Conservation (phyloP, 2,329 filamentous ascomycete genomes). For the Leptodontidium sp. region DNA sequence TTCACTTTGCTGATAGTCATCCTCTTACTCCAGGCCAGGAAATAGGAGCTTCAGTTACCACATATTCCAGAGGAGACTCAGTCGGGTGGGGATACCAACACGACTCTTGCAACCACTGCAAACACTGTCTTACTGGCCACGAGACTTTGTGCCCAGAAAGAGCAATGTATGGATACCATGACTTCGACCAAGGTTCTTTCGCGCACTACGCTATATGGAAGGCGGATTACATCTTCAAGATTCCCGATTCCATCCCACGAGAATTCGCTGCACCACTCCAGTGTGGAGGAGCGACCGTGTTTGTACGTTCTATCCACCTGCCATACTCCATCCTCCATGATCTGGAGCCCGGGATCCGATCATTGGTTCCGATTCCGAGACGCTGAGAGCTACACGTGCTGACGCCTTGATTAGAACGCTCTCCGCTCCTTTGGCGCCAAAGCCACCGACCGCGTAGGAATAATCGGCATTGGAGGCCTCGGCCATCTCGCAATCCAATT, state of each 20-base stretch:
- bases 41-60: slow-evolving; percentile 52
- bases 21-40: slow-evolving; percentile 34
- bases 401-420: slow-evolving; percentile 36
- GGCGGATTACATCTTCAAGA: slow-evolving; percentile 50
- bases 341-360: too few species aligned
- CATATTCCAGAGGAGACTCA: slow-evolving; percentile 53
- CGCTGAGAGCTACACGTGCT: too few species aligned
- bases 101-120: slow-evolving; percentile 53
- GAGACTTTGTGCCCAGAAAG: slow-evolving; percentile 54
- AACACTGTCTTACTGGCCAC: slow-evolving; percentile 54
- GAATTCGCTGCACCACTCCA: slow-evolving; percentile 53
- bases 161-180: slow-evolving; percentile 51
- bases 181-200: slow-evolving; percentile 59
- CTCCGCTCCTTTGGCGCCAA: slow-evolving; percentile 49
- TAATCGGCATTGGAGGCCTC: slow-evolving; percentile 66
- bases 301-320: slow-evolving; percentile 22
- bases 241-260: slow-evolving; percentile 50
- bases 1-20: background rate
- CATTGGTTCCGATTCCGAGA: too few species aligned
- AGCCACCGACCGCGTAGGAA: slow-evolving; percentile 45
- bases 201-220: slow-evolving; percentile 51
- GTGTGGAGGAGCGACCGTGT: slow-evolving; percentile 53
- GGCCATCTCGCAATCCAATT: slow-evolving; percentile 71
- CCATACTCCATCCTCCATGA: background rate
- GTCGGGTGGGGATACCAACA: slow-evolving; percentile 58